Evolutionary conservation across 345 rosid species (phyloP).

Genomic region (Lagerstroemia speciosa): DNA sequence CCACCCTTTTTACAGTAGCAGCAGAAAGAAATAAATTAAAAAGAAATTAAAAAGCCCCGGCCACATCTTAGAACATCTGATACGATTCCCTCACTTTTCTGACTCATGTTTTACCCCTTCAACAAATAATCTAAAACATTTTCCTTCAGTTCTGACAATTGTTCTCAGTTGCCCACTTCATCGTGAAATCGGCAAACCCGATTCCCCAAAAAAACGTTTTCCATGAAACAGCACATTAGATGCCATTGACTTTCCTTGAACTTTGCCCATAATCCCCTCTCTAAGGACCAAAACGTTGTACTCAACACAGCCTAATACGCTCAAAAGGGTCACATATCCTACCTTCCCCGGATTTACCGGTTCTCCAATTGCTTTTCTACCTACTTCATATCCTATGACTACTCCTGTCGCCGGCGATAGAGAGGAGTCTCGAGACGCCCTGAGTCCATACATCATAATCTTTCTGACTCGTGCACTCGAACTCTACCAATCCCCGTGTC

Average conservation of each 20-base stretch:
- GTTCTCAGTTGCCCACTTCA: too few species aligned
- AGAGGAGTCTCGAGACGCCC: slow-evolving; percentile 74
- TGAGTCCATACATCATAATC: slow-evolving; percentile 90
- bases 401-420: slow-evolving; percentile 49
- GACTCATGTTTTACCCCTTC: neutral
- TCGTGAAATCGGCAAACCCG: too few species aligned
- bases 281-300: neutral
- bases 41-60: neutral
- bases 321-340: too few species aligned
- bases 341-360: too few species aligned
- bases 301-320: too few species aligned
- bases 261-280: neutral
- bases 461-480: slow-evolving; percentile 72
- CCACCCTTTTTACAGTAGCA: slow-evolving; percentile 5
- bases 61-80: slow-evolving; percentile 1
- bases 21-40: neutral
- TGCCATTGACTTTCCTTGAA: neutral
- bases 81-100: neutral
- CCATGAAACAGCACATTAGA: neutral
- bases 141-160: too few species aligned
- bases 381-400: slow-evolving; percentile 42
- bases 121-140: too few species aligned
- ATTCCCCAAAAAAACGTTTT: neutral
- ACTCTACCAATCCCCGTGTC: slow-evolving; percentile 54
- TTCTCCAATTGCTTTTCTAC: neutral